Evolutionary conservation across 345 rosid species (phyloP).

Genomic region (Turritis glabra): DNA sequence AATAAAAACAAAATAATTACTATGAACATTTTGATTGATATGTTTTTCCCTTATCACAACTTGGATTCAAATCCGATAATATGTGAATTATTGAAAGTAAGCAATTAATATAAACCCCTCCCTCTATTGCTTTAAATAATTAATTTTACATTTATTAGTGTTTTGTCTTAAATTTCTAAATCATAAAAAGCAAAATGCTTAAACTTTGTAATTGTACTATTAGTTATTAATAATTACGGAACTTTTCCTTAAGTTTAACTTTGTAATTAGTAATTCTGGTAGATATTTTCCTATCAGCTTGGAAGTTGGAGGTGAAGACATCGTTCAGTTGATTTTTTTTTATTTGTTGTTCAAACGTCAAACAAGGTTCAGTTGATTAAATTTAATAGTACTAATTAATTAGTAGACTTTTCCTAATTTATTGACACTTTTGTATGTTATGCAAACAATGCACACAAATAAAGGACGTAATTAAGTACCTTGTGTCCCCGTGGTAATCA

Average conservation of each 20-base stretch:
- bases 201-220: too few species aligned
- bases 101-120: not conserved
- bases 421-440: not conserved
- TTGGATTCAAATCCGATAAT: not conserved
- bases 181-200: not conserved
- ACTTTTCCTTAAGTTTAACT: not conserved
- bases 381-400: not conserved
- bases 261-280: not conserved
- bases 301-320: not conserved
- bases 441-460: conserved; percentile 2
- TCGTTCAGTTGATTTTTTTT: not conserved
- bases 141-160: not conserved
- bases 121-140: not conserved
- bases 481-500: conserved; percentile 34
- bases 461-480: conserved; percentile 24
- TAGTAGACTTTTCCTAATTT: not conserved
- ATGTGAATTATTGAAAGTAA: not conserved
- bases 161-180: not conserved
- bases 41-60: not conserved
- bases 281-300: not conserved
- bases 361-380: not conserved
- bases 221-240: too few species aligned
- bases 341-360: not conserved
- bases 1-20: not conserved
- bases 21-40: conserved; percentile 1